Percentiles rank a stretch among this genome's conserved stretches.
These are phyloP conservation scores for Fusarium sp. DNA, from an alignment of 2,329 filamentous ascomycete species.

Conservation along the genomic window DNA sequence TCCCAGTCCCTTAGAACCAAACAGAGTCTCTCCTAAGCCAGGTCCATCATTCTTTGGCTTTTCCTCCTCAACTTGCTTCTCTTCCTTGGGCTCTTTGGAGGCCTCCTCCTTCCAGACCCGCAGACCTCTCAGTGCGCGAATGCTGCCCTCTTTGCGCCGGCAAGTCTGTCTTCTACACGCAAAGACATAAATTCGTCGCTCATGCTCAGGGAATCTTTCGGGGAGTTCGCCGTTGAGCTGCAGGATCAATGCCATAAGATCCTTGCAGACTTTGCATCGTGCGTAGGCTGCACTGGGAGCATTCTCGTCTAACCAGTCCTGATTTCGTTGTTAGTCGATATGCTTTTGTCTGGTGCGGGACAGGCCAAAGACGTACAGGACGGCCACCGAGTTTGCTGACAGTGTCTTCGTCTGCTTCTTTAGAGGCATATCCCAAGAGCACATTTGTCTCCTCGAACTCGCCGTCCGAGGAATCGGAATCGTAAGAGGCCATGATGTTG, in stretches of 20 bases:
- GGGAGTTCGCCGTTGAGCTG: conserved; percentile 93
- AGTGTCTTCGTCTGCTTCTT: conserved; percentile 81
- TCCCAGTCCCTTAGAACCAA: conserved; percentile 69
- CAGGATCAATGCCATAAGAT: conserved; percentile 84
- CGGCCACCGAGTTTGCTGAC: conserved; percentile 89
- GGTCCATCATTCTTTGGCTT: conserved; percentile 53
- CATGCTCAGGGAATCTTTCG: conserved; percentile 85
- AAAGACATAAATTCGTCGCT: conserved; percentile 89
- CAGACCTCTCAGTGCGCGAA: conserved; percentile 79
- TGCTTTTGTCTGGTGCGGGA: background rate
- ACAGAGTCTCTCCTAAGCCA: conserved; percentile 74
- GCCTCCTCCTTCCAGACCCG: conserved; percentile 62
- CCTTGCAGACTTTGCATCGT: conserved; percentile 88
- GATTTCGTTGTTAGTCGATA: conserved; percentile 32
- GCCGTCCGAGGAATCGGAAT: conserved; percentile 84
- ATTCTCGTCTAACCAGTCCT: conserved; percentile 86
- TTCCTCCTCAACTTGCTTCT: conserved; percentile 50
- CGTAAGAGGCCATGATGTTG: conserved; percentile 76
- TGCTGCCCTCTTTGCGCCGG: conserved; percentile 82
- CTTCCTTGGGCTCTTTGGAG: conserved; percentile 44
- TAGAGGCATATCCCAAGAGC: conserved; percentile 87
- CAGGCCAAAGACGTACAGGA: conserved; percentile 72
- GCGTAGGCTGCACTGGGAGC: conserved; percentile 81
- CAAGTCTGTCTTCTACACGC: conserved; percentile 83
- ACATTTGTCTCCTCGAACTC: conserved; percentile 86